Evolutionary conservation across 495 filamentous ascomycete species (phyloP).

Genomic region (Podospora comata): DNA sequence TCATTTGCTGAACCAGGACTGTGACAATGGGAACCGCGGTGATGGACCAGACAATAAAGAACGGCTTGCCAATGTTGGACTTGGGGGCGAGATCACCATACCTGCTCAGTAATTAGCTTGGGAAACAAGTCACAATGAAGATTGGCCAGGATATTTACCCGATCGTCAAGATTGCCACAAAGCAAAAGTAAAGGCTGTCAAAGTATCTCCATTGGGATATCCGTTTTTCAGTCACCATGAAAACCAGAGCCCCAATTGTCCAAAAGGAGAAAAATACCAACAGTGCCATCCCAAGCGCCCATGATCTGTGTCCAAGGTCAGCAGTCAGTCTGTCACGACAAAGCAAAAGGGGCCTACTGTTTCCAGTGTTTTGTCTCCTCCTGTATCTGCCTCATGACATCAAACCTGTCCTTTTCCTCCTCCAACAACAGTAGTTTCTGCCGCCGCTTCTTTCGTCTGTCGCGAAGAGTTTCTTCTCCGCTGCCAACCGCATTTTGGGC

Average conservation of each 20-base stretch:
- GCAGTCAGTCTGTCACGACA: background rate
- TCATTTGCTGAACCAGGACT: constrained; percentile 69
- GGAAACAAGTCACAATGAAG: no score
- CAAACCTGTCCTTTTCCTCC: constrained; percentile 64
- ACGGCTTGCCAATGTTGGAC: constrained; percentile 66
- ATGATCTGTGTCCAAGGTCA: constrained; percentile 39
- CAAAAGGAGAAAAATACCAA: constrained; percentile 62
- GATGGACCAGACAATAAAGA: constrained; percentile 80
- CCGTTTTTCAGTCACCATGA: constrained; percentile 45
- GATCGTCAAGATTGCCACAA: constrained; percentile 69
- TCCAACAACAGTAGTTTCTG: constrained; percentile 52
- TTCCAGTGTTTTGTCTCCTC: constrained; percentile 57
- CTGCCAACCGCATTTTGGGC: background rate
- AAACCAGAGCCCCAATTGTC: constrained; percentile 68
- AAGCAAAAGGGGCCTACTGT: constrained; percentile 31
- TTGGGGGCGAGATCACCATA: constrained; percentile 67
- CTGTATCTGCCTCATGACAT: constrained; percentile 73
- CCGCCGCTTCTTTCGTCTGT: constrained; percentile 45
- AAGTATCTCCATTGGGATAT: constrained; percentile 64
- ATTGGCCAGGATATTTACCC: constrained; percentile 37
- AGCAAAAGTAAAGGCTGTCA: constrained; percentile 70
- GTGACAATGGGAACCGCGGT: constrained; percentile 74
- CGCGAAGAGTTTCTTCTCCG: constrained; percentile 6
- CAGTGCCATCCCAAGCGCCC: constrained; percentile 56
- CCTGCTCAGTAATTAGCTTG: constrained; percentile 5